Conservation (phyloP, 208 protist species). For the Naegleria fowleri region DNA sequence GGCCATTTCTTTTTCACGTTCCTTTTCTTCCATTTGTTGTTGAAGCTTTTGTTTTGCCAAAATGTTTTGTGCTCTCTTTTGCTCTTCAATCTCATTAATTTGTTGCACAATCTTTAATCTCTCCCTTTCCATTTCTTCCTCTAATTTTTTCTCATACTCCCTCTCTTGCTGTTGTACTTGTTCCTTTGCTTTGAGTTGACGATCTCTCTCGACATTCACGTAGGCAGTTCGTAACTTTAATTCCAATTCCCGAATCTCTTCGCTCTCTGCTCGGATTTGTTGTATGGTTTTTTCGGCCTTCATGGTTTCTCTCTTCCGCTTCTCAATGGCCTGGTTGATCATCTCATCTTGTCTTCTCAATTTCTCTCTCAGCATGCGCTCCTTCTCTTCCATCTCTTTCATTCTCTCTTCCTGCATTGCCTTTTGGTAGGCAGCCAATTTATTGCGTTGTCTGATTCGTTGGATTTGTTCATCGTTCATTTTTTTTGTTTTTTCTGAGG, state of each 20-base stretch:
- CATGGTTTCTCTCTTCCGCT: background rate
- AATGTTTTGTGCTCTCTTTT: background rate
- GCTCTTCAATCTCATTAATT: background rate
- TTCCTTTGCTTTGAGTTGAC: background rate
- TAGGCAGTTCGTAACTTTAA: background rate
- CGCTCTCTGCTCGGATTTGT: conserved; percentile 15
- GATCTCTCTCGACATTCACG: conserved; percentile 19
- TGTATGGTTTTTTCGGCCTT: conserved; percentile 8
- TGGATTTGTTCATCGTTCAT: background rate
- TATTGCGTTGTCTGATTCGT: background rate
- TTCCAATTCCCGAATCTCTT: conserved; percentile 15
- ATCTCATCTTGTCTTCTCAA: background rate
- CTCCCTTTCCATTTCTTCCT: conserved; percentile 14
- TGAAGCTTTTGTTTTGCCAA: background rate
- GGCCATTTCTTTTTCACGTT: conserved; percentile 10
- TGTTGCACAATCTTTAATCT: background rate
- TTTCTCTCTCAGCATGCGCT: background rate
- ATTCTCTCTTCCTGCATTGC: background rate
- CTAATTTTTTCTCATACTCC: background rate
- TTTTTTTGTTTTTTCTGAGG: background rate
- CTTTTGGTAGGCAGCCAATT: background rate
- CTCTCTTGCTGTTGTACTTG: background rate
- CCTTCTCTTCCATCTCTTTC: background rate
- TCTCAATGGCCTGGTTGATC: background rate
- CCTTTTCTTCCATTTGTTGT: conserved; percentile 15